Percentiles rank a stretch among this genome's conserved stretches.
Evolutionary conservation across 1,139 yeast species (phyloP).

Genomic region (Candida glucosophila): DNA sequence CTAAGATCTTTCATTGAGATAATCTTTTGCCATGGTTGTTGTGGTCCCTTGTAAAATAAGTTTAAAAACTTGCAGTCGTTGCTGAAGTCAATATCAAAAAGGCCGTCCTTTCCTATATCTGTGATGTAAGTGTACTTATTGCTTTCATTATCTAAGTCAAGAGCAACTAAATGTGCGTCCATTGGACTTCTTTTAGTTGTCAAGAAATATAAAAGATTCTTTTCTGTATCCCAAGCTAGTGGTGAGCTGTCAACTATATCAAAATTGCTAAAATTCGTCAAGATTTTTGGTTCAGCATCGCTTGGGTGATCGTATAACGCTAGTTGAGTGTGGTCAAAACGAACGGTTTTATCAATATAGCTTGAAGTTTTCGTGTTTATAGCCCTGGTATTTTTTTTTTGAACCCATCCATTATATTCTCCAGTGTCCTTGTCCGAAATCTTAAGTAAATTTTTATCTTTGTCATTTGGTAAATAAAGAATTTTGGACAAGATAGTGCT

Average conservation of each 20-base stretch:
- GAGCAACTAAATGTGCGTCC: too few species aligned
- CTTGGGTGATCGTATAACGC: constrained; percentile 52
- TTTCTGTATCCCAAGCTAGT: too few species aligned
- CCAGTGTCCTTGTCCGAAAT: constrained; percentile 27
- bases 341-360: constrained; percentile 68
- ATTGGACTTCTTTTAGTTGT: too few species aligned
- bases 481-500: constrained; percentile 45
- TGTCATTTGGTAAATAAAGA: constrained; percentile 33
- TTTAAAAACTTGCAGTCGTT: constrained; percentile 46
- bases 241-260: constrained; percentile 60
- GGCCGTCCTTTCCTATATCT: constrained; percentile 16
- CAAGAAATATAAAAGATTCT: too few species aligned
- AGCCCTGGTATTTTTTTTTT: too few species aligned
- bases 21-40: constrained; percentile 54
- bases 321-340: constrained; percentile 54
- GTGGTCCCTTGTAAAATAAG: constrained; percentile 56
- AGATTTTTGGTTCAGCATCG: constrained; percentile 34
- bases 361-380: constrained; percentile 41
- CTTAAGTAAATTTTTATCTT: constrained; percentile 9
- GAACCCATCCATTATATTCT: constrained; percentile 52
- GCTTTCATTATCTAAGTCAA: too few species aligned
- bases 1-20: constrained; percentile 35
- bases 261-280: constrained; percentile 57
- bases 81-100: constrained; percentile 37
- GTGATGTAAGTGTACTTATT: constrained; percentile 12